Conservation (phyloP, 2,329 filamentous ascomycete genomes). For the Trichothecium sympodiale region DNA sequence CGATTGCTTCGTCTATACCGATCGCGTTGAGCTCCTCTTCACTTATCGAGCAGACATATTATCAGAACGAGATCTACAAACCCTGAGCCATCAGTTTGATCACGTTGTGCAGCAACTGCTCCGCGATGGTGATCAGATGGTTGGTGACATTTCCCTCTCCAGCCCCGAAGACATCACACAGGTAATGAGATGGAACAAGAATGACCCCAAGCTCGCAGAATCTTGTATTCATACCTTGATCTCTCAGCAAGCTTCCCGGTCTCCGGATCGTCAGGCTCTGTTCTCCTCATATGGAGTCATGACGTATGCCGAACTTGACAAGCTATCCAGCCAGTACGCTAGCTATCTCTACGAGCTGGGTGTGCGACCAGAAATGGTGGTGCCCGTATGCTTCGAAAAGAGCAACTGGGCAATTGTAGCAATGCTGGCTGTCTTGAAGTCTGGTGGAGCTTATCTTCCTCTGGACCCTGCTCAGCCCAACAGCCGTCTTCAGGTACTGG, state of each 20-base stretch:
- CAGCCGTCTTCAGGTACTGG: no score
- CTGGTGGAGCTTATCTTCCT: not conserved
- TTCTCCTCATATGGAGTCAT: no score
- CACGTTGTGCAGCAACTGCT: constrained; percentile 1
- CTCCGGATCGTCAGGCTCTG: no score
- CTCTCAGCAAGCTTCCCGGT: no score
- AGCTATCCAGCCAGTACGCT: no score
- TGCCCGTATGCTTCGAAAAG: not conserved
- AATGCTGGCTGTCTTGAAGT: not conserved
- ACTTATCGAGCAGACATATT: constrained; percentile 2
- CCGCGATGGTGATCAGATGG: no score
- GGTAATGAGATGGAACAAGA: not conserved
- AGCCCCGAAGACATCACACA: no score
- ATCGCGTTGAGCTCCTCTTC: constrained; percentile 1
- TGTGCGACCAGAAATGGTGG: constrained; percentile 2
- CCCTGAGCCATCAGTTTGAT: constrained; percentile 1
- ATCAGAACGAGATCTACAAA: not conserved
- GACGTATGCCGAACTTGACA: no score
- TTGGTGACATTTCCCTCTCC: no score
- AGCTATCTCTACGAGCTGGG: no score
- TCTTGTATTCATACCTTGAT: constrained; percentile 11
- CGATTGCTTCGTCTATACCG: not conserved
- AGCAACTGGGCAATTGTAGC: not conserved
- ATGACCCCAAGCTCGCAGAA: no score
- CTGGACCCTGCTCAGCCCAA: no score